A percentile compares a stretch with the other conserved stretches of the same genome.
These are phyloP conservation scores for Schizophyllum amplum DNA, from an alignment of 1,284 basidiomycete genomes.

Conservation along the genomic window DNA sequence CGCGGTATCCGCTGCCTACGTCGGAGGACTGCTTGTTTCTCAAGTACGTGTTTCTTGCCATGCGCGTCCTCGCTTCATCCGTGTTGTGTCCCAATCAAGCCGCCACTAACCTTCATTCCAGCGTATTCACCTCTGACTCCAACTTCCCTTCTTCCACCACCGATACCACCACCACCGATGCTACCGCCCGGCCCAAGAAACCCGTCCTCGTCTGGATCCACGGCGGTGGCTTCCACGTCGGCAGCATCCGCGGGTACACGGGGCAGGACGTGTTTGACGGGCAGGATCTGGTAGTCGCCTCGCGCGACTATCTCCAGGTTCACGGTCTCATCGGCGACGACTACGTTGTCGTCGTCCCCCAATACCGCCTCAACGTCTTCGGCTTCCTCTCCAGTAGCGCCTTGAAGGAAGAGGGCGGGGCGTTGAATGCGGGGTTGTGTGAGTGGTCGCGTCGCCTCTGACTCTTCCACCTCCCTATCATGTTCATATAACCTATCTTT, in stretches of 20 bases:
- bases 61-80: too few species aligned
- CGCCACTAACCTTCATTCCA: too few species aligned
- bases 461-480: slow-evolving; percentile 9
- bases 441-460: slow-evolving; percentile 10
- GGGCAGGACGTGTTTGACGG: neutral
- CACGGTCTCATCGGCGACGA: too few species aligned
- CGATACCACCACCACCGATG: neutral
- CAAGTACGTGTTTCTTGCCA: neutral
- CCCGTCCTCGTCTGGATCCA: neutral
- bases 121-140: too few species aligned
- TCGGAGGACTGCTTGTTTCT: neutral
- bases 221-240: neutral
- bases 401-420: neutral
- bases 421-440: neutral
- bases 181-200: neutral
- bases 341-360: slow-evolving; percentile 26
- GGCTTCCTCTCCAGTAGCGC: slow-evolving; percentile 22
- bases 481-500: neutral
- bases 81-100: too few species aligned
- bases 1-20: too few species aligned
- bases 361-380: slow-evolving; percentile 28
- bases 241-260: neutral
- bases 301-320: neutral
- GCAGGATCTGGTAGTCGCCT: neutral
- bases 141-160: too few species aligned